These are phyloP conservation scores for Parastagonospora nodorum DNA, from an alignment of 2,329 filamentous ascomycete genomes.

Conservation along the genomic window DNA sequence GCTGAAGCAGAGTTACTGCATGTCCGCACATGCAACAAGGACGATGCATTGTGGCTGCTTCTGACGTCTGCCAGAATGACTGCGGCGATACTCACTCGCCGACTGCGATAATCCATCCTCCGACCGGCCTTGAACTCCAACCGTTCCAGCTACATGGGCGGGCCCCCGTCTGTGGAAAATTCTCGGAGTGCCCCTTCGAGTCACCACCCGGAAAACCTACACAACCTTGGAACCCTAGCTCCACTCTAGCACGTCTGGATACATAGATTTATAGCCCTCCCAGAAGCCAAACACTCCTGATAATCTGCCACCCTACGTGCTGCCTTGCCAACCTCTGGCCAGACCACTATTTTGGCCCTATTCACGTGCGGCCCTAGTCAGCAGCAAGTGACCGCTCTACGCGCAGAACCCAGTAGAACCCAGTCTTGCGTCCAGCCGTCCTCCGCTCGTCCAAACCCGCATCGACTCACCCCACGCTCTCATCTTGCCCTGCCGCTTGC, in stretches of 20 bases:
- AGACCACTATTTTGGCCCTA: slow-evolving; percentile 1
- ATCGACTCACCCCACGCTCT: slow-evolving; percentile 29
- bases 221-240: slow-evolving; percentile 1
- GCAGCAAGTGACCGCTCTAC: slow-evolving; percentile 27
- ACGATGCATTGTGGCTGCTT: slow-evolving; percentile 11
- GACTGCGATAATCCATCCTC: slow-evolving; percentile 11
- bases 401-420: slow-evolving; percentile 27
- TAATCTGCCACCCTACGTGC: background rate
- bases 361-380: slow-evolving; percentile 16
- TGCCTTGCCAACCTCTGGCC: too few relatives aligned
- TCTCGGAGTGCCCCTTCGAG: slow-evolving; percentile 31
- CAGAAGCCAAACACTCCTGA: slow-evolving; percentile 17
- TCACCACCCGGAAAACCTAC: slow-evolving; percentile 26
- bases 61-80: slow-evolving; percentile 8
- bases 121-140: slow-evolving; percentile 20
- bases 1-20: slow-evolving; percentile 13
- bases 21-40: slow-evolving; percentile 16
- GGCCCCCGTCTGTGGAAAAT: slow-evolving; percentile 22
- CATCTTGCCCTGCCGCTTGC: slow-evolving; percentile 24
- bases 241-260: background rate
- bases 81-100: background rate
- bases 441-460: slow-evolving; percentile 15
- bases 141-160: slow-evolving; percentile 17
- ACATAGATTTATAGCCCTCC: slow-evolving; percentile 29
- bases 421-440: slow-evolving; percentile 22